These are phyloP conservation scores for Talaromyces islandicus DNA, from an alignment of 2,329 filamentous ascomycete genomes.

Conservation along the genomic window DNA sequence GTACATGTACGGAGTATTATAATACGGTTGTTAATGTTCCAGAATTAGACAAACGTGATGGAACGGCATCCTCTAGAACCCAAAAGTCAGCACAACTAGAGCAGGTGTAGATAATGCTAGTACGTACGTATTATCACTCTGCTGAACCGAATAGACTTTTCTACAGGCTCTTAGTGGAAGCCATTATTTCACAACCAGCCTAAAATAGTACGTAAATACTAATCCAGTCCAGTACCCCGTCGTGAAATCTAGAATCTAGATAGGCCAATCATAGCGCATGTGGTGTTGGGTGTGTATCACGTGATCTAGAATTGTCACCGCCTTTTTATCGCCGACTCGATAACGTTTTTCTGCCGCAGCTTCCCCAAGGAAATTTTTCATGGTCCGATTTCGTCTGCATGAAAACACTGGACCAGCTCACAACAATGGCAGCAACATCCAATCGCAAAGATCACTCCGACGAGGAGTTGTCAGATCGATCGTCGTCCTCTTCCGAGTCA, in stretches of 20 bases:
- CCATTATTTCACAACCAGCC: background rate
- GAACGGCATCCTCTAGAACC: background rate
- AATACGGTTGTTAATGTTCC: too few relatives aligned
- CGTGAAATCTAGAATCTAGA: background rate
- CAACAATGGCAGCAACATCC: background rate
- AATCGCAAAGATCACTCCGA: background rate
- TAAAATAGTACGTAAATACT: background rate
- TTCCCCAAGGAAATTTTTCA: conserved; percentile 1
- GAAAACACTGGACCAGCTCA: background rate
- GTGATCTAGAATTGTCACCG: background rate
- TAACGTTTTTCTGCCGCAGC: conserved; percentile 10
- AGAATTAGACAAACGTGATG: too few relatives aligned
- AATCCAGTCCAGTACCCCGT: too few relatives aligned
- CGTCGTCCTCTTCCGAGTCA: background rate
- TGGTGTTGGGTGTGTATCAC: background rate
- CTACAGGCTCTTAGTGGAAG: too few relatives aligned
- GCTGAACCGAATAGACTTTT: background rate
- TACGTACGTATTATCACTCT: too few relatives aligned
- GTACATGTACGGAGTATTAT: too few relatives aligned
- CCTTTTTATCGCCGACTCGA: conserved; percentile 5
- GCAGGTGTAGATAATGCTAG: background rate
- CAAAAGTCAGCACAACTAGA: background rate
- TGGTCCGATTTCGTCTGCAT: background rate
- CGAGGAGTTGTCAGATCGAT: background rate
- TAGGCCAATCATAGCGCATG: background rate